These are phyloP conservation scores for Fusarium agapanthi DNA, from an alignment of 2,329 filamentous ascomycete genomes.

Conservation along the genomic window DNA sequence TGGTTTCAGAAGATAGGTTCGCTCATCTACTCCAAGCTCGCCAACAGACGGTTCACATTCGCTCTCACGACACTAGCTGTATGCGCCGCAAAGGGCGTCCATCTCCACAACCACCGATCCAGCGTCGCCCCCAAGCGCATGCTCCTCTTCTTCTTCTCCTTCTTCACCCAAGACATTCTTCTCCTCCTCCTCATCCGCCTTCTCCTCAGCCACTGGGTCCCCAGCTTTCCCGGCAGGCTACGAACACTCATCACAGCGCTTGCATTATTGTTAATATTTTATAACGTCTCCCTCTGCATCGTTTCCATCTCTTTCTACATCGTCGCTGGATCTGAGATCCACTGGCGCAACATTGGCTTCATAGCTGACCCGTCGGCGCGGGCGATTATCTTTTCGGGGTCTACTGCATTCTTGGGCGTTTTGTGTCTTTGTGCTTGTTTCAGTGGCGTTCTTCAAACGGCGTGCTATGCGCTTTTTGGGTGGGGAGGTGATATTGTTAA, in stretches of 20 bases:
- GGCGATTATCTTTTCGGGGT: constrained; percentile 46
- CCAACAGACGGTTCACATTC: constrained; percentile 46
- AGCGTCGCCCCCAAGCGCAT: constrained; percentile 45
- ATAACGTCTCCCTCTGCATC: constrained; percentile 38
- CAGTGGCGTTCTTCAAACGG: constrained; percentile 40
- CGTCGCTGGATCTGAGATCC: constrained; percentile 47
- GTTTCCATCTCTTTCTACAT: constrained; percentile 46
- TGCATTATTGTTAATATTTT: constrained; percentile 25
- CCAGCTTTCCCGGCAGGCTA: constrained; percentile 19
- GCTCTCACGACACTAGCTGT: constrained; percentile 44
- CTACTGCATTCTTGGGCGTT: constrained; percentile 42
- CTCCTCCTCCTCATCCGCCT: constrained; percentile 46
- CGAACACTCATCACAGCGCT: constrained; percentile 25
- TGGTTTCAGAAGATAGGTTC: constrained; percentile 20
- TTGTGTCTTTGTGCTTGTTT: constrained; percentile 26
- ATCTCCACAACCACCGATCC: constrained; percentile 45
- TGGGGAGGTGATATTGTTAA: constrained; percentile 42
- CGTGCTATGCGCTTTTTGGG: constrained; percentile 40
- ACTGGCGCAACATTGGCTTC: constrained; percentile 49
- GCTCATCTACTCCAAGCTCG: constrained; percentile 36
- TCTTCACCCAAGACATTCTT: constrained; percentile 47
- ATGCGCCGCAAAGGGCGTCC: constrained; percentile 44
- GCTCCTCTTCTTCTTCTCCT: constrained; percentile 46
- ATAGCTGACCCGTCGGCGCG: constrained; percentile 46
- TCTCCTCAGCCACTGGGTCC: constrained; percentile 43